A percentile compares a stretch with the other conserved stretches of the same genome.
Conservation (phyloP, 2,329 filamentous ascomycete genomes). For the Plenodomus lindquistii region DNA sequence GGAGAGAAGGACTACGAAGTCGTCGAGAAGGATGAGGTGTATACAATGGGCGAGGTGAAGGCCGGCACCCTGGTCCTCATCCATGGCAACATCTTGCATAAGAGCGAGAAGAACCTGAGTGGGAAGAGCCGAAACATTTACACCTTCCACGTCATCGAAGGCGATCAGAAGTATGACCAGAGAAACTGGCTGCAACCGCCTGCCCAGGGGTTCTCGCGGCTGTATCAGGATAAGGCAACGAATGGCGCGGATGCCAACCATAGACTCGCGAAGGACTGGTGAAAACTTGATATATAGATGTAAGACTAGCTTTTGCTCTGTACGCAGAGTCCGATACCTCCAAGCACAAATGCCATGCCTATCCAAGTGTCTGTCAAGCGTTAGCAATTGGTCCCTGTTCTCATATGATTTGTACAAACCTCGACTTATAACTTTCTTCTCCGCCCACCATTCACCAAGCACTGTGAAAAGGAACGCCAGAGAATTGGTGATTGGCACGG, state of each 20-base stretch:
- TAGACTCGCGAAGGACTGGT: slow-evolving; percentile 20
- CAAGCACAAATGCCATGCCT: slow-evolving; percentile 78
- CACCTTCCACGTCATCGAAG: slow-evolving; percentile 96
- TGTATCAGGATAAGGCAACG: slow-evolving; percentile 48
- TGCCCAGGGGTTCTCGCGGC: slow-evolving; percentile 73
- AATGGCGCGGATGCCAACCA: slow-evolving; percentile 4
- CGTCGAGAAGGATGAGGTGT: slow-evolving; percentile 56
- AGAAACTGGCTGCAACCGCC: slow-evolving; percentile 94
- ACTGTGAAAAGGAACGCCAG: slow-evolving; percentile 96
- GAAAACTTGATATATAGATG: slow-evolving; percentile 2
- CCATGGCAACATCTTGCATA: slow-evolving; percentile 93
- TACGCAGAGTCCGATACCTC: slow-evolving; percentile 83
- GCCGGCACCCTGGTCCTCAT: slow-evolving; percentile 90
- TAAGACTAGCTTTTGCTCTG: slow-evolving; percentile 53
- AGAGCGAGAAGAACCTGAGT: slow-evolving; percentile 91
- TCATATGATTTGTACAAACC: slow-evolving; percentile 56
- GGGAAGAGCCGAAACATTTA: slow-evolving; percentile 89
- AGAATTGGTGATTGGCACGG: slow-evolving; percentile 93
- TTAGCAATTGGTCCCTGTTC: slow-evolving; percentile 7
- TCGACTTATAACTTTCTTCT: slow-evolving; percentile 84
- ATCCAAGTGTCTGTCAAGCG: slow-evolving; percentile 70
- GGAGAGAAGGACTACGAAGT: slow-evolving; percentile 31
- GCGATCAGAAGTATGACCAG: slow-evolving; percentile 75
- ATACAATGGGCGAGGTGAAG: slow-evolving; percentile 84
- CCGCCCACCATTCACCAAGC: slow-evolving; percentile 91